Conservation (phyloP, 2,329 filamentous ascomycete species). For the Phaeosphaeria sp. region DNA sequence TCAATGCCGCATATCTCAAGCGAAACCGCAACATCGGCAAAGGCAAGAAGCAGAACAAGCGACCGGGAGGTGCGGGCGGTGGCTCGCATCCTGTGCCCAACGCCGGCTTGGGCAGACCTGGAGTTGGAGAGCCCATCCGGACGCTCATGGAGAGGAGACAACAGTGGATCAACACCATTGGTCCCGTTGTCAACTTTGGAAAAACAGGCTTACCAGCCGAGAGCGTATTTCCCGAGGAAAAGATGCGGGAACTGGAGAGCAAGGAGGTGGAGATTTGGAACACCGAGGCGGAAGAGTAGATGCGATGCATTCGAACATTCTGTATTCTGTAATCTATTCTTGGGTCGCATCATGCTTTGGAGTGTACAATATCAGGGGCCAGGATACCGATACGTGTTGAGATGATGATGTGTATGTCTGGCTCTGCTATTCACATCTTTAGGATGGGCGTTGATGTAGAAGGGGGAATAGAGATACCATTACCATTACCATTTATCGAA, state of each 20-base stretch:
- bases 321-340: too few relatives aligned
- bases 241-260: constrained; percentile 77
- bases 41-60: constrained; percentile 84
- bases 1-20: constrained; percentile 94
- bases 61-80: constrained; percentile 76
- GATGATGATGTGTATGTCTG: too few relatives aligned
- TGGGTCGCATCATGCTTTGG: too few relatives aligned
- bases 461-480: too few relatives aligned
- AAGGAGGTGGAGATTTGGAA: constrained; percentile 82
- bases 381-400: too few relatives aligned
- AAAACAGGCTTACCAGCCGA: constrained; percentile 77
- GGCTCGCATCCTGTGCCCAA: constrained; percentile 64
- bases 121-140: constrained; percentile 89
- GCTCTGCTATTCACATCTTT: too few relatives aligned
- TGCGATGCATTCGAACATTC: neutral
- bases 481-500: too few relatives aligned
- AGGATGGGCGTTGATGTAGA: too few relatives aligned
- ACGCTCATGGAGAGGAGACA: constrained; percentile 89
- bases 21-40: constrained; percentile 93
- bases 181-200: constrained; percentile 87
- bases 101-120: constrained; percentile 49
- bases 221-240: constrained; percentile 75
- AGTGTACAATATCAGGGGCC: too few relatives aligned
- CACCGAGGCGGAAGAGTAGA: constrained; percentile 71
- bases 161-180: constrained; percentile 90